Base-by-base conservation (phyloP, 2,329 filamentous ascomycete genomes). In the Fusarium lyarnte region DNA sequence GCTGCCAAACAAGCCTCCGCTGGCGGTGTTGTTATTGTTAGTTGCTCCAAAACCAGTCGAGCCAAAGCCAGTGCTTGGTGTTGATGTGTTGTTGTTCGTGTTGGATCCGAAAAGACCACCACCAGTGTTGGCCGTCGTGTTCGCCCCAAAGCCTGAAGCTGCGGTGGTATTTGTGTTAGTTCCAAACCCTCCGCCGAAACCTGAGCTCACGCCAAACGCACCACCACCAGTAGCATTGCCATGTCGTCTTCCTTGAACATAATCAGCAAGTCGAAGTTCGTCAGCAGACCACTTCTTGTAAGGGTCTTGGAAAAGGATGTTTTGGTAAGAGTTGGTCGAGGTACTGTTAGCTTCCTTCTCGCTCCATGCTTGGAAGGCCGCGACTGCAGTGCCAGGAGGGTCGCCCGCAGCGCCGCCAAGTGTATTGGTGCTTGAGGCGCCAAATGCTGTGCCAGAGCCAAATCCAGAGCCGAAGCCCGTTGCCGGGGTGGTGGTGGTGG, bases 241-340 rank as follows among this genome's bases (percentile, higher is more conserved):
- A 79, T 89, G 94, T 59, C 92, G 92, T 66, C 95, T 91, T 55
- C 95, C 95, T 81, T 95, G 93, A 66, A 91, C 89, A 80, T 99
- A 99, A 82, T 99, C 96, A 49, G 90, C 94, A 69, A 97, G 82
- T 78, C 93, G 88, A 59, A 96, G 83, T 81, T 96, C 92, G 77
- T 93, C 96, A n/a, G 93, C 89, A 14, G 95, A 98, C 85, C 92
- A 98, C 80, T 96, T 97, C 81, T 91, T 91, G 84, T 95, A 97
- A 3, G 92, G 89, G 29, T 91, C 90, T 83, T 93, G 91, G 80
- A 95, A 94, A 27, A 92, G 85, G 63, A 97, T 90, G 75, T 91
- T 95, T 81, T 96, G 93, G 81, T 92, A 97, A 8, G 91, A 87
- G 78, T 92, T 89, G 73, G 84, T 87, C 78, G 61, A 82, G 23